Base-by-base conservation (phyloP, 495 filamentous ascomycete species). In the Podospora comata region DNA sequence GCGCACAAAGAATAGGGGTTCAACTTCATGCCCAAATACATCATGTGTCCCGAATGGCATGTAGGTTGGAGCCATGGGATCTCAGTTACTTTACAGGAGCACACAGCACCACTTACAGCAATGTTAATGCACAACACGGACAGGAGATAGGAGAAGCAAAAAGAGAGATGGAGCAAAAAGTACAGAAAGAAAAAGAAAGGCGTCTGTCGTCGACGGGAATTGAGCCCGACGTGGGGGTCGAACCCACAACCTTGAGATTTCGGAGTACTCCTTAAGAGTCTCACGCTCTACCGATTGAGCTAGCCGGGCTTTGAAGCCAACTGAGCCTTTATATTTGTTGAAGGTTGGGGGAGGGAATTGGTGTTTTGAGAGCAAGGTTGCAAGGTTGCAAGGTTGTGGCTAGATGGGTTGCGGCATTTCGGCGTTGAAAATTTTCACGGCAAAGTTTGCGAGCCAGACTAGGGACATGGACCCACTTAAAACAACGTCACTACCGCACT, bases 211-310 rank as follows among this genome's bases (percentile, higher is more conserved):
- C 27, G 61, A 63, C 61, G 61, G 28, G 61, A 63, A 63, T 63
- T 63, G 61, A 44, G 61, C 61, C 61, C 28, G 61, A 63, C 61
- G 27, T 63, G 61, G 61, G 61, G 30, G 61, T 63, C 61, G 28
- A 44, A 63, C 61, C 61, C 61, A 63, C 61, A 63, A 63, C 61
- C 61, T 63, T 63, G 30, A 63, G 30, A 63, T 63, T 63, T 44
- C 27, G n/a, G 27, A 48, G 61, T 20, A 63, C 27, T 63, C 61
- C 61, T 44, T 63, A 89, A 89, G 86, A 90, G 88, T 89, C 88
- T 88, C 84, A 89, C 87, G 88, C 88, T 89, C 88, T 89, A 88
- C 87, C 87, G 87, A 90, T 89, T 89, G 88, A 90, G 87, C 87
- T 89, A 90, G 85, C 86, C 76, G 72, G 72, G 73, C 72, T 61